Percentiles rank a stretch among this genome's conserved stretches.
Evolutionary conservation across 2,329 filamentous ascomycete species (phyloP).

Genomic region (Colletotrichum cereale): DNA sequence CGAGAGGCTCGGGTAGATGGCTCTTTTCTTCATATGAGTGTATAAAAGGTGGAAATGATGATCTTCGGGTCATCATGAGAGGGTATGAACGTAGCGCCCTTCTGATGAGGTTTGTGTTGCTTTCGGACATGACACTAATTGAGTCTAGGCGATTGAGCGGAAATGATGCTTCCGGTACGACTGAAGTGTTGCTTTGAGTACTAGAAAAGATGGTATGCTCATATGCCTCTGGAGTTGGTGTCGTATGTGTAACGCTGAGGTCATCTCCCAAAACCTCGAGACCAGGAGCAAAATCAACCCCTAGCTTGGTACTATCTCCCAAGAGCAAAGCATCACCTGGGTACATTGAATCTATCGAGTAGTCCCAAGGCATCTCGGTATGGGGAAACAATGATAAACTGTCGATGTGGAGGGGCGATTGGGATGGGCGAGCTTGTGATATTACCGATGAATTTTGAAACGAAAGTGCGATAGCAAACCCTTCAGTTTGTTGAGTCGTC

Average conservation of each 20-base stretch:
- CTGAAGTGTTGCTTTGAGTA: no score
- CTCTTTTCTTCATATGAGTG: constrained; percentile 25
- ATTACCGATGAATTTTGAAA: no score
- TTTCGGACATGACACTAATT: background rate
- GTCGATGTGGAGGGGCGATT: background rate
- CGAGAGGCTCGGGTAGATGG: constrained; percentile 20
- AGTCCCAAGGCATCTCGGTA: background rate
- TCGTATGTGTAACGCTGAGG: no score
- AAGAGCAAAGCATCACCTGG: background rate
- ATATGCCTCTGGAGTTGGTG: background rate
- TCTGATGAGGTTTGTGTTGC: constrained; percentile 10
- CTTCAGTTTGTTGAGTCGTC: background rate
- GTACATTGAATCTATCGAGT: background rate
- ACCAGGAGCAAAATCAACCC: background rate
- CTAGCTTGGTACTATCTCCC: no score
- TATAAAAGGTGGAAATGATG: constrained; percentile 37
- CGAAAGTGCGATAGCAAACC: background rate
- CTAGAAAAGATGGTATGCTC: no score
- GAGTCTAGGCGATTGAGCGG: background rate
- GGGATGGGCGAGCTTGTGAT: background rate
- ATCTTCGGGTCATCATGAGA: constrained; percentile 36
- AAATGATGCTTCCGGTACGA: background rate
- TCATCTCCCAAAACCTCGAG: background rate
- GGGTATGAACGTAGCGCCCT: constrained; percentile 25
- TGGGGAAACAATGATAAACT: background rate